Percentiles rank a stretch among this genome's conserved stretches.
Conservation (phyloP, 2,329 filamentous ascomycete genomes). For the Zarea fungicola region DNA sequence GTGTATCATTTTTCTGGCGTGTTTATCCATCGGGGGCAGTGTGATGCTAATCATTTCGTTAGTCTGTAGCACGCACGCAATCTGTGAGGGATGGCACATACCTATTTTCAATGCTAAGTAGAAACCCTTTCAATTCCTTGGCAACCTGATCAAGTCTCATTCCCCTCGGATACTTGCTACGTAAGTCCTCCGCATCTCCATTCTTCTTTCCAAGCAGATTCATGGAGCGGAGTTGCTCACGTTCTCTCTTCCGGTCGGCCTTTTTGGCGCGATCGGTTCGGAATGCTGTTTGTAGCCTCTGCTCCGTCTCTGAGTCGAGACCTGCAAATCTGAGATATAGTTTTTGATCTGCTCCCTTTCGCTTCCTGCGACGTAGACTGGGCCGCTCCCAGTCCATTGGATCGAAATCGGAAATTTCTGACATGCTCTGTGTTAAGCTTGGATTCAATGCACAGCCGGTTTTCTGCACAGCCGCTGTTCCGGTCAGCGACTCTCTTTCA, state of each 20-base stretch:
- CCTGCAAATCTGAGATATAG: slow-evolving; percentile 41
- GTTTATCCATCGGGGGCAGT: slow-evolving; percentile 78
- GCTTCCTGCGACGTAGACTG: slow-evolving; percentile 56
- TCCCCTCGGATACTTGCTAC: slow-evolving; percentile 66
- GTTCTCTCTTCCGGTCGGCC: slow-evolving; percentile 61
- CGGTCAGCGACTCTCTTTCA: no score
- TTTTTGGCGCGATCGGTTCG: slow-evolving; percentile 67
- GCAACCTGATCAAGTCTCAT: slow-evolving; percentile 67
- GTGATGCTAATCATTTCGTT: slow-evolving; percentile 49
- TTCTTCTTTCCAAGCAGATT: slow-evolving; percentile 60
- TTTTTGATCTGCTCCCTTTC: slow-evolving; percentile 55
- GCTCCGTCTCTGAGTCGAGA: slow-evolving; percentile 63
- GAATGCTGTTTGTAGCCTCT: slow-evolving; percentile 54
- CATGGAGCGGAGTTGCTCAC: slow-evolving; percentile 62
- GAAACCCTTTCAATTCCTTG: slow-evolving; percentile 66
- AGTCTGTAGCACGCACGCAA: slow-evolving; percentile 5
- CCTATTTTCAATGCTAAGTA: slow-evolving; percentile 58
- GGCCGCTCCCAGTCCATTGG: slow-evolving; percentile 77
- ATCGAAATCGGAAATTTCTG: slow-evolving; percentile 64
- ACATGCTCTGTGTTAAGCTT: no score
- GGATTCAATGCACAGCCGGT: no score
- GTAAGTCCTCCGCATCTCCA: slow-evolving; percentile 52
- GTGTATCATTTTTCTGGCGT: slow-evolving; percentile 72
- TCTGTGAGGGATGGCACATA: slow-evolving; percentile 27
- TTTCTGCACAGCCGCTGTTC: no score